Conservation (phyloP, 129 eudicot species). For the Scalesia atractyloides region DNA sequence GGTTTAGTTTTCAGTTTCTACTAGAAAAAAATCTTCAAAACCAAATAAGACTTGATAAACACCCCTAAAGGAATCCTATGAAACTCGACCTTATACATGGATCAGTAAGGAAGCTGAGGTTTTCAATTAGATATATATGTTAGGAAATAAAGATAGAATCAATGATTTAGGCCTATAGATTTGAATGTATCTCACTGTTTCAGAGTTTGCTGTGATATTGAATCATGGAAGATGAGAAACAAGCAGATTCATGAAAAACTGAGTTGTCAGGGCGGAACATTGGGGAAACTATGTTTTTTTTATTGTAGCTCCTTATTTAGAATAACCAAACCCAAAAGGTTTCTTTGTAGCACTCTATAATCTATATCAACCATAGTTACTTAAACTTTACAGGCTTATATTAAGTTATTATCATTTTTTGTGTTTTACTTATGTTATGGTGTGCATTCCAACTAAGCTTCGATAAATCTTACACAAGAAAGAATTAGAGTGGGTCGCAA, state of each 20-base stretch:
- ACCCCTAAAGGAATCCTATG: neutral
- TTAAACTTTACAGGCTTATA: neutral
- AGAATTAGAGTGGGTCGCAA: neutral
- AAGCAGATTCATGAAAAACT: slow-evolving; percentile 1
- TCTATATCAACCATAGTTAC: slow-evolving; percentile 5
- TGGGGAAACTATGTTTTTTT: neutral
- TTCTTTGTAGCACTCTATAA: neutral
- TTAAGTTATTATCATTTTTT: neutral
- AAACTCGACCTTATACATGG: slow-evolving; percentile 1
- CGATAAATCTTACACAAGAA: slow-evolving; percentile 1
- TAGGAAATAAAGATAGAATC: neutral
- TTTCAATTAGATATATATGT: slow-evolving; percentile 1
- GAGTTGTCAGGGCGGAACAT: slow-evolving; percentile 13
- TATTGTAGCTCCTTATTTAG: neutral
- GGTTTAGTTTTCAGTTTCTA: no score
- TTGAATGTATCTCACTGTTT: neutral
- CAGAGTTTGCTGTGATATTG: neutral
- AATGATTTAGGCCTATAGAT: slow-evolving; percentile 3
- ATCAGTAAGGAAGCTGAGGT: neutral
- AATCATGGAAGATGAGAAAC: slow-evolving; percentile 1
- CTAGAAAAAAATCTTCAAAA: no score
- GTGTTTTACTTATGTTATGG: neutral
- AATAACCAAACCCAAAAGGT: neutral
- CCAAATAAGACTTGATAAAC: no score
- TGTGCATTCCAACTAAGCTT: neutral